phyloP scores from a whole-genome alignment of 108 stramenopile genomes.

The Cyclotella sp. region DNA sequence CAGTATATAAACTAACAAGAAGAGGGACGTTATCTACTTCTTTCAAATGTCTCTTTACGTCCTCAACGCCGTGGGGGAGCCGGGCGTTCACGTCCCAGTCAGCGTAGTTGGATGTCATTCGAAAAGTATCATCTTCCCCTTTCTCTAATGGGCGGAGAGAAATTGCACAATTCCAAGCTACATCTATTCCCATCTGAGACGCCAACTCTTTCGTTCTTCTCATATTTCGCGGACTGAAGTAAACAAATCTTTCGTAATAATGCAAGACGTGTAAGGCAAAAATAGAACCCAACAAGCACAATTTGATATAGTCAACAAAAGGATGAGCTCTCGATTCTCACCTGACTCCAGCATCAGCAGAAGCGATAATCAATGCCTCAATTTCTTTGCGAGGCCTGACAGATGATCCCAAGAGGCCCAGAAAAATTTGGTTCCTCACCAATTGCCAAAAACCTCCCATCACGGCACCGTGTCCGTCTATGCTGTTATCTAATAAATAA shows the following conservation, averaged over 20 bases:
- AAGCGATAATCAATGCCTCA: conserved; percentile 77
- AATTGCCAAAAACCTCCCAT: conserved; percentile 61
- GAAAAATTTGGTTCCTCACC: conserved; percentile 90
- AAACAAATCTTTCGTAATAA: conserved; percentile 56
- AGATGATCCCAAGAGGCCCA: conserved; percentile 92
- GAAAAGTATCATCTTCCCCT: conserved; percentile 82
- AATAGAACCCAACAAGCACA: not conserved
- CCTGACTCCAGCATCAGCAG: conserved; percentile 91
- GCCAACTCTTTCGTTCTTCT: conserved; percentile 95
- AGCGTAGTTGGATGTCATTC: conserved; percentile 93
- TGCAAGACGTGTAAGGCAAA: not conserved
- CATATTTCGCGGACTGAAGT: conserved; percentile 98
- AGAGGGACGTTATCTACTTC: conserved; percentile 98
- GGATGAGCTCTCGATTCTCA: conserved; percentile 45
- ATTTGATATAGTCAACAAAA: too few relatives aligned
- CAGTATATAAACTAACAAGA: conserved; percentile 95
- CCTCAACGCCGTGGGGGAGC: conserved; percentile 93
- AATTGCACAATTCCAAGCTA: conserved; percentile 97
- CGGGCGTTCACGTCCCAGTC: conserved; percentile 98
- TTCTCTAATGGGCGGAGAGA: conserved; percentile 84
- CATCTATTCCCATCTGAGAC: conserved; percentile 94
- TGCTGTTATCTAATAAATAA: conserved; percentile 66
- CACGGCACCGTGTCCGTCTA: conserved; percentile 36
- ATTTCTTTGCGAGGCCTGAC: conserved; percentile 93
- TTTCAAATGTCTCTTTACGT: conserved; percentile 79